Evolutionary conservation across 1,284 basidiomycete species (phyloP).

Genomic region (Pterulicium gracile): DNA sequence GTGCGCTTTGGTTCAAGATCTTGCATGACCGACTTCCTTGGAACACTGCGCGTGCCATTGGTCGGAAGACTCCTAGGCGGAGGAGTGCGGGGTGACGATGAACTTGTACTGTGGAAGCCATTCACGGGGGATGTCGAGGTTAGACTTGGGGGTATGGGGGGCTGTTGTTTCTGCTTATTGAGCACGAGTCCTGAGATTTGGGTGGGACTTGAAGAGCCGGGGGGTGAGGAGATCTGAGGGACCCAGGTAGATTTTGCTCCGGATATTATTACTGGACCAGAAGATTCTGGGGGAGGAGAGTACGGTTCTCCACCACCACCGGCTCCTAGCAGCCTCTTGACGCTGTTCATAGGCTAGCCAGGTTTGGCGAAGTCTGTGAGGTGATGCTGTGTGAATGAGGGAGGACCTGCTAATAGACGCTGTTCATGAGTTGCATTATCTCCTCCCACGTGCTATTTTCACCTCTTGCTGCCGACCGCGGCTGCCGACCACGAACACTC

Average conservation of each 20-base stretch:
- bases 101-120: background rate
- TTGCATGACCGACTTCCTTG: background rate
- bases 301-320: background rate
- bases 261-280: background rate
- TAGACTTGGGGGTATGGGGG: background rate
- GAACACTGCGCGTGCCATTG: background rate
- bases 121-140: background rate
- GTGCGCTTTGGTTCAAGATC: background rate
- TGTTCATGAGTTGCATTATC: no score
- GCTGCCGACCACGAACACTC: no score
- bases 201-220: background rate
- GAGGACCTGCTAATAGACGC: no score
- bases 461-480: no score
- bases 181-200: background rate
- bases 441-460: background rate
- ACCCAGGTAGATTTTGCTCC: background rate
- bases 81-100: background rate
- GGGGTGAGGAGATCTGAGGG: background rate
- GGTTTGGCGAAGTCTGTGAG: no score
- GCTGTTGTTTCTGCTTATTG: background rate
- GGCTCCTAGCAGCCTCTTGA: background rate
- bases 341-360: conserved; percentile 1
- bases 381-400: no score
- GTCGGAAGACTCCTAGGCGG: background rate
- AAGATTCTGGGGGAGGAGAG: background rate